phyloP scores from a whole-genome alignment of 768 basidiomycete species.

The Kwoniella europaea region DNA sequence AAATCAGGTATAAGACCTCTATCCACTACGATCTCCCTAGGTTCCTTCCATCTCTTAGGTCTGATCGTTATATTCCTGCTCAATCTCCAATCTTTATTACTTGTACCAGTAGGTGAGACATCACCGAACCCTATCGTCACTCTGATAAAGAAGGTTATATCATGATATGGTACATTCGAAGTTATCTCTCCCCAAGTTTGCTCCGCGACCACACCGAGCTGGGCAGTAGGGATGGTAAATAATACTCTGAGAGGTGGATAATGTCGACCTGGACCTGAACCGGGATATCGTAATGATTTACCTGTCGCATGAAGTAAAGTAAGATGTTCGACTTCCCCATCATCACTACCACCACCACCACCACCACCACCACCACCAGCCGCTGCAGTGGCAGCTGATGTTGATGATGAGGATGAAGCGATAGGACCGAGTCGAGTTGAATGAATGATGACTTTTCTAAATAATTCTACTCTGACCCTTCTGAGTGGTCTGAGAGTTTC shows the following conservation, averaged over 20 bases:
- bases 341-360: background rate
- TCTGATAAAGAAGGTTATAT: constrained; percentile 76
- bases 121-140: constrained; percentile 71
- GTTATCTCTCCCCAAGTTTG: constrained; percentile 74
- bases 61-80: constrained; percentile 32
- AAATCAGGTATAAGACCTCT: constrained; percentile 28
- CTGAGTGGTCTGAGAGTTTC: constrained; percentile 44
- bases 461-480: constrained; percentile 53
- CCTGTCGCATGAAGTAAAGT: constrained; percentile 78
- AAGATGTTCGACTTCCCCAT: constrained; percentile 53
- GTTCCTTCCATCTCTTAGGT: constrained; percentile 43
- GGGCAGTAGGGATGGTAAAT: constrained; percentile 70
- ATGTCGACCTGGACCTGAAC: constrained; percentile 62
- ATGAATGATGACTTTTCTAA: constrained; percentile 36
- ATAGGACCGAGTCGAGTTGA: background rate
- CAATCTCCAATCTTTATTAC: constrained; percentile 30
- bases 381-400: background rate
- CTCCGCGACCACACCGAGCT: constrained; percentile 60
- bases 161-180: constrained; percentile 80
- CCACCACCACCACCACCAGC: background rate
- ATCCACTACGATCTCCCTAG: constrained; percentile 31
- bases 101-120: constrained; percentile 8
- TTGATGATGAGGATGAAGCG: constrained; percentile 13
- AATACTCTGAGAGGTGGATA: constrained; percentile 67
- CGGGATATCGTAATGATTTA: constrained; percentile 88